These are phyloP conservation scores for Cercospora canescens DNA, from an alignment of 2,329 filamentous ascomycete species.

Conservation along the genomic window DNA sequence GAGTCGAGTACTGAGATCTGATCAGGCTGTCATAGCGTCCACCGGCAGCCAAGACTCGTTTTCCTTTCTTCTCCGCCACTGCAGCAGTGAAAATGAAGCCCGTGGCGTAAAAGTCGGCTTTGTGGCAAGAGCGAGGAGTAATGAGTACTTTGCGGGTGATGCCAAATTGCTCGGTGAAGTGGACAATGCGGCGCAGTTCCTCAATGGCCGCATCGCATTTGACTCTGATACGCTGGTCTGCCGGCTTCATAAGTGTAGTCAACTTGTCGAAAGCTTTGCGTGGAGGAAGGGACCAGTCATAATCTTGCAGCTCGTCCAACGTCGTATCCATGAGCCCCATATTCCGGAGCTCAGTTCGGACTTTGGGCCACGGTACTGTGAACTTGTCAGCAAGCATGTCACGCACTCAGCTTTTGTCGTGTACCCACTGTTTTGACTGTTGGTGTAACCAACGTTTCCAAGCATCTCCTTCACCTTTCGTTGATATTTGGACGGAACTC, in stretches of 20 bases:
- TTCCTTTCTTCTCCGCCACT: constrained; percentile 75
- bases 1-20: constrained; percentile 72
- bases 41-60: constrained; percentile 72
- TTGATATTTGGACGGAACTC: constrained; percentile 69
- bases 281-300: constrained; percentile 81
- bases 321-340: constrained; percentile 86
- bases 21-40: constrained; percentile 91
- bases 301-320: constrained; percentile 83
- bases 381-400: background rate
- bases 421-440: constrained; percentile 52
- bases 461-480: constrained; percentile 77
- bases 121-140: constrained; percentile 81
- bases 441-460: constrained; percentile 81
- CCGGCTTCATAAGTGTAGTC: constrained; percentile 55
- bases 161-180: constrained; percentile 73
- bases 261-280: constrained; percentile 71
- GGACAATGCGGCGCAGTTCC: constrained; percentile 75
- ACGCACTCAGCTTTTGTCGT: too few relatives aligned
- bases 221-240: constrained; percentile 27
- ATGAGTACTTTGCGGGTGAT: constrained; percentile 79
- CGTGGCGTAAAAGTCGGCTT: constrained; percentile 85
- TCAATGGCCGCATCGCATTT: constrained; percentile 48
- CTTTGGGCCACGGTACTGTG: constrained; percentile 66
- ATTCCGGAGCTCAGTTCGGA: constrained; percentile 76
- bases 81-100: constrained; percentile 89